phyloP scores from a whole-genome alignment of 2,329 filamentous ascomycete genomes.

The Talaromyces rugulosus region DNA sequence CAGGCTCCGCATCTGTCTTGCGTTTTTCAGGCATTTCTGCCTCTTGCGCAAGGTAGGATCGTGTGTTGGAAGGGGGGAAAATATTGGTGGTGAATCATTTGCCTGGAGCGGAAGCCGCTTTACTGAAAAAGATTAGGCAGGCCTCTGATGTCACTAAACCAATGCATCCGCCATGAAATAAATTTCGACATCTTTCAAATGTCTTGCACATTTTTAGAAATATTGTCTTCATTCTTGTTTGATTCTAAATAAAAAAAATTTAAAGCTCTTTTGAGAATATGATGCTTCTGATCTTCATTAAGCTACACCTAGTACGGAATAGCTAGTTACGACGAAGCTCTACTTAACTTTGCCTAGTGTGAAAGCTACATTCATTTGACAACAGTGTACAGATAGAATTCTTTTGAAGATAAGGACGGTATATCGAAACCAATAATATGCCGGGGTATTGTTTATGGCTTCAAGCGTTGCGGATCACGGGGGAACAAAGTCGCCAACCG shows the following conservation, averaged over 20 bases:
- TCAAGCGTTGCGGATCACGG: slow-evolving; percentile 56
- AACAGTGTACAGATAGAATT: not conserved
- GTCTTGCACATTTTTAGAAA: not conserved
- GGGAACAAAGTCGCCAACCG: slow-evolving; percentile 60
- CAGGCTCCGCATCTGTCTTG: slow-evolving; percentile 21
- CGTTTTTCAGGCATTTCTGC: slow-evolving; percentile 31
- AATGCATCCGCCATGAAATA: not conserved
- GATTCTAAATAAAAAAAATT: not conserved
- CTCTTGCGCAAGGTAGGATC: not conserved
- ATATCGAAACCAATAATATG: not conserved
- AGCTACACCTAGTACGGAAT: not conserved
- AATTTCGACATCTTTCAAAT: not conserved
- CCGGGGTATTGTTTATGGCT: slow-evolving; percentile 28
- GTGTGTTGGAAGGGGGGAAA: not conserved
- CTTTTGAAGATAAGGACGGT: not conserved
- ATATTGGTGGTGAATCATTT: not conserved
- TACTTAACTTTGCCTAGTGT: not conserved
- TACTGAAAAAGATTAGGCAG: not conserved
- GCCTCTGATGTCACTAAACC: not conserved
- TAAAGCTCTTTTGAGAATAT: not conserved
- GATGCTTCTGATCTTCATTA: not conserved
- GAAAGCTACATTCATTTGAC: not conserved
- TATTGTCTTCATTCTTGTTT: not conserved
- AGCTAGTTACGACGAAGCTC: not conserved
- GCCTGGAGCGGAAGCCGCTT: not conserved